These are phyloP conservation scores for Rauvolfia tetraphylla DNA, from an alignment of 257 asterid species.

Conservation along the genomic window DNA sequence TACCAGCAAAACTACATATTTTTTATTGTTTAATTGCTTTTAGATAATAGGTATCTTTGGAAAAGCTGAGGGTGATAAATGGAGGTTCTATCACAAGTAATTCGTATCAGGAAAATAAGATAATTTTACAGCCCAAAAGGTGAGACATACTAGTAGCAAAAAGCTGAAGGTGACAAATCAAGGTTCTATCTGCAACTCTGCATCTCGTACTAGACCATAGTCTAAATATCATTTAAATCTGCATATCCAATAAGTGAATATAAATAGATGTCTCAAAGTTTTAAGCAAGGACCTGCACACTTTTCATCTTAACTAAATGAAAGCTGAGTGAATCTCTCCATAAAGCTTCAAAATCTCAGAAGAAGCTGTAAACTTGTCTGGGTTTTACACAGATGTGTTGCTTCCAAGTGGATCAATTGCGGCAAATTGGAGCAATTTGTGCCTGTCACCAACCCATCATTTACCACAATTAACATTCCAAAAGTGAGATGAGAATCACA, in stretches of 20 bases:
- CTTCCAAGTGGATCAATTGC: constrained; percentile 4
- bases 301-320: constrained; percentile 23
- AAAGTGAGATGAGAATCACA: neutral
- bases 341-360: constrained; percentile 16
- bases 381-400: neutral
- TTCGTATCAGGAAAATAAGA: neutral
- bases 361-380: neutral
- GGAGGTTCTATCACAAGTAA: neutral
- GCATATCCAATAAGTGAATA: neutral
- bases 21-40: neutral
- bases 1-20: neutral
- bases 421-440: neutral
- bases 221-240: neutral
- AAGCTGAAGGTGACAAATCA: no score
- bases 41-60: neutral
- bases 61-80: neutral
- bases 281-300: constrained; percentile 15
- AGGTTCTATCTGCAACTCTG: neutral
- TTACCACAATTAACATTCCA: neutral
- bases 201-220: neutral
- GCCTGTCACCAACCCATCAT: constrained; percentile 10
- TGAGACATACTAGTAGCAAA: no score
- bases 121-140: neutral
- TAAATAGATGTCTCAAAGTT: neutral
- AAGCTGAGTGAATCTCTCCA: constrained; percentile 11